phyloP scores from a whole-genome alignment of 1,139 yeast species.

The Blastobotrys buckinghamii region DNA sequence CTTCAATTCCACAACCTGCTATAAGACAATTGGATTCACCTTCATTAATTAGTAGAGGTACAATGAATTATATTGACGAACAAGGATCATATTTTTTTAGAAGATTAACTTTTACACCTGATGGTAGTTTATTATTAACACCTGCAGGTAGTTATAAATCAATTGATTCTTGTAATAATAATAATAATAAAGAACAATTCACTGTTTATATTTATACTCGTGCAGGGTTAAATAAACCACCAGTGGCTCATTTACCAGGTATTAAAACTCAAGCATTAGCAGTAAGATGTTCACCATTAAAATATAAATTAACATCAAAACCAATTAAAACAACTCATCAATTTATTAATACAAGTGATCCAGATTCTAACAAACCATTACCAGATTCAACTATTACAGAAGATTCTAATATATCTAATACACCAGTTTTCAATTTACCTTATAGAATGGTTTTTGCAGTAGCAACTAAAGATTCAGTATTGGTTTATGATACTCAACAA shows the following conservation, averaged over 20 bases:
- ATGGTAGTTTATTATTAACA: slow-evolving; percentile 72
- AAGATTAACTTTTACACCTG: slow-evolving; percentile 79
- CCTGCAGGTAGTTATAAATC: slow-evolving; percentile 70
- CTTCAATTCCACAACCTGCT: slow-evolving; percentile 38
- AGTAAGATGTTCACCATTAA: slow-evolving; percentile 64
- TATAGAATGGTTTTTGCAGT: slow-evolving; percentile 86
- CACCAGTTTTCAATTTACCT: slow-evolving; percentile 47
- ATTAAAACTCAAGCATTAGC: slow-evolving; percentile 80
- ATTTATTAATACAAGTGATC: slow-evolving; percentile 6
- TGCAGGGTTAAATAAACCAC: slow-evolving; percentile 58
- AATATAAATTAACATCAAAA: slow-evolving; percentile 41
- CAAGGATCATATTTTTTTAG: slow-evolving; percentile 86
- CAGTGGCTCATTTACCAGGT: slow-evolving; percentile 74
- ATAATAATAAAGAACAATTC: slow-evolving; percentile 33
- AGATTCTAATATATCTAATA: neutral
- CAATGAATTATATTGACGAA: slow-evolving; percentile 66
- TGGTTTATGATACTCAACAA: slow-evolving; percentile 73
- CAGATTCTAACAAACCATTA: slow-evolving; percentile 1
- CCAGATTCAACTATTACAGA: slow-evolving; percentile 7
- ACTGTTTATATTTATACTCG: slow-evolving; percentile 76
- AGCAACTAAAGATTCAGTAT: slow-evolving; percentile 85
- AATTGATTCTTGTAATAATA: slow-evolving; percentile 1
- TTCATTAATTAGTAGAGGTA: slow-evolving; percentile 16
- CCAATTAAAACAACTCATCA: slow-evolving; percentile 12
- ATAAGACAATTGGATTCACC: slow-evolving; percentile 36